Percentiles rank a stretch among this genome's conserved stretches.
Evolutionary conservation across 495 filamentous ascomycete species (phyloP).

Genomic region (Gamarada debralockiae): DNA sequence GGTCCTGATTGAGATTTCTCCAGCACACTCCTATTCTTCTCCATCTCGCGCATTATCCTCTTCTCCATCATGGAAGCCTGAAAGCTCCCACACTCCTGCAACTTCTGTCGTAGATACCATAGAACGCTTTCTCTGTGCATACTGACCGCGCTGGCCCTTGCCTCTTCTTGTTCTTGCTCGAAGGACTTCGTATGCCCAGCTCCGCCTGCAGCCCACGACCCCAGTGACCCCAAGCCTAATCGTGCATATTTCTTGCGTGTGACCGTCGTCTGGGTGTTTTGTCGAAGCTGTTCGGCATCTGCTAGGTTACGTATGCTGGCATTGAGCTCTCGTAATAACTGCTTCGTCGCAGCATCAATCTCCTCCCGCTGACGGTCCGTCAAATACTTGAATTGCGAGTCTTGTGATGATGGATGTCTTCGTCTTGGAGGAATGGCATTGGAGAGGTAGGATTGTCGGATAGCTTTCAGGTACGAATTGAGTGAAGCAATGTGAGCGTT

Average conservation of each 20-base stretch:
- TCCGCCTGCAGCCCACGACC: conserved; percentile 72
- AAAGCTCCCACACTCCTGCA: conserved; percentile 71
- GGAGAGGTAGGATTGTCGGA: conserved; percentile 90
- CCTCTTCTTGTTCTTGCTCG: conserved; percentile 71
- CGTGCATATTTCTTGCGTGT: conserved; percentile 64
- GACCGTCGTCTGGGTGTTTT: conserved; percentile 61
- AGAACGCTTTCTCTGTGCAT: conserved; percentile 75
- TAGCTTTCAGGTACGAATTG: conserved; percentile 68
- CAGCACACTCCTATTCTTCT: conserved; percentile 83
- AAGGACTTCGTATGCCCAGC: conserved; percentile 32
- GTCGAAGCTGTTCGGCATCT: conserved; percentile 77
- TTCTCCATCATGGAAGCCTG: conserved; percentile 92
- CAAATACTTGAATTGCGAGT: conserved; percentile 41
- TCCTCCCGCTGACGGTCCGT: conserved; percentile 69
- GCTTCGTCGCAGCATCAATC: conserved; percentile 81
- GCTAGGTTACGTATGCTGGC: conserved; percentile 70
- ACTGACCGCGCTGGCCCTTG: conserved; percentile 51
- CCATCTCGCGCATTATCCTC: conserved; percentile 73
- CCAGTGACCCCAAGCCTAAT: conserved; percentile 50
- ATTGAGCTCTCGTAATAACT: conserved; percentile 78
- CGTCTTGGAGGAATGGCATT: conserved; percentile 52
- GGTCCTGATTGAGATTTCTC: conserved; percentile 55
- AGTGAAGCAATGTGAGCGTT: conserved; percentile 81
- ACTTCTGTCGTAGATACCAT: conserved; percentile 68
- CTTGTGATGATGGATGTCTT: conserved; percentile 40